Base-by-base conservation (phyloP, 306 rosid species). In the Quercus variabilis region DNA sequence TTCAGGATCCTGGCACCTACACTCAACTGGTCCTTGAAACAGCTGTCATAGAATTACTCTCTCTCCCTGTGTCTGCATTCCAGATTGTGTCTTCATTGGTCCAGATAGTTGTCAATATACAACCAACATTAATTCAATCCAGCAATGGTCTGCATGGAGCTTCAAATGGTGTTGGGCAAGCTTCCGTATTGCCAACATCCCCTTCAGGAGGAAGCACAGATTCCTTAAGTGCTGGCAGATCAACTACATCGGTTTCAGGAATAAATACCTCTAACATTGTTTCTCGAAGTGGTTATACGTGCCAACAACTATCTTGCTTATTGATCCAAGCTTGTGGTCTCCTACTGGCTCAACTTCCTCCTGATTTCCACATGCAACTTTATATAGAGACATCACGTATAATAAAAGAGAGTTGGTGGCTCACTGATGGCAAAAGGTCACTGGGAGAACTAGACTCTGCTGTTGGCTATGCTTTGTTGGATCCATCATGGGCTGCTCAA, bases 151-250 rank as follows among this genome's bases (percentile, higher is more conserved):
- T 90, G 60, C 93, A 91, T 60, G 92, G 94, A 68, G 86, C 93
- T 81, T 88, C 94, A 20, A 95, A 80, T 82, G 84, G 92, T 84
- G 87, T 84, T 80, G 97, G 97, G 31, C 99, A 92, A 81, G 89
- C 94, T 79, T 90, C 98, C 2, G 93, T 91, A 15, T 87, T 95
- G 78, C 99, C 99, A 56, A 91, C 98, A 54, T 95, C 99, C 60
- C 99, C 99, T 83, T 95, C 99, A 6, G 99, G 98, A 30, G 99
- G 99, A 78, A 95, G 98, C 91, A 85, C 99, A 76, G 99, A 95
- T 86, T 95, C 99, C 83, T 85, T 95, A 28, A 87, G 97, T 74
- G 92, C 96, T 57, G 86, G 93, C 87, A 87, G 99, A 88, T 90
- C 99, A 79, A 84, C 89, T 90, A 88, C 98, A 76, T 87, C 95